Evolutionary conservation across 495 filamentous ascomycete genomes (phyloP).

Genomic region (Cairneyella variabilis): DNA sequence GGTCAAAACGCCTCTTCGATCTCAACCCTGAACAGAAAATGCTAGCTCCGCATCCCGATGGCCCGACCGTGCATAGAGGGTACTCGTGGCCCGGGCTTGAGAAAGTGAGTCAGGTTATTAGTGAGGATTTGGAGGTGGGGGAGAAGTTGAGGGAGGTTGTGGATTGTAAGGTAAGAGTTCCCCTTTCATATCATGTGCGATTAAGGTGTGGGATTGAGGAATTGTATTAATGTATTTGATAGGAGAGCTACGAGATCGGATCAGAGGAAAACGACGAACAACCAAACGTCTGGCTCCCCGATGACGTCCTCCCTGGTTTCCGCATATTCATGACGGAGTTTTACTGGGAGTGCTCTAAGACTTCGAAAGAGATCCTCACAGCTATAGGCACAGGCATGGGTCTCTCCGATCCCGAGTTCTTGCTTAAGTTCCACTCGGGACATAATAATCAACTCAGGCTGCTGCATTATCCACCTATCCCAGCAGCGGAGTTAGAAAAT

Average conservation of each 20-base stretch:
- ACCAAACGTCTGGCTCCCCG: slow-evolving; percentile 64
- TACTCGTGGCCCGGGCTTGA: slow-evolving; percentile 64
- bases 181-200: background rate
- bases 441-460: slow-evolving; percentile 61
- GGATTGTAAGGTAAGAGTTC: slow-evolving; percentile 18
- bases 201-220: too few relatives aligned
- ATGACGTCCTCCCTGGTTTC: slow-evolving; percentile 55
- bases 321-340: slow-evolving; percentile 52
- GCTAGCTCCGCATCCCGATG: slow-evolving; percentile 59
- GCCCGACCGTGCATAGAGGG: slow-evolving; percentile 53
- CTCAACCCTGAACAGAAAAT: slow-evolving; percentile 35
- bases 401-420: slow-evolving; percentile 47
- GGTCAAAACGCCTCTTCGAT: slow-evolving; percentile 40
- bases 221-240: too few relatives aligned
- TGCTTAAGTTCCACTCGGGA: slow-evolving; percentile 50
- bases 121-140: slow-evolving; percentile 40
- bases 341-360: slow-evolving; percentile 49
- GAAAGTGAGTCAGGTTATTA: slow-evolving; percentile 59
- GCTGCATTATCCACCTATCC: slow-evolving; percentile 61
- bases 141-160: slow-evolving; percentile 39
- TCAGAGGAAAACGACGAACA: slow-evolving; percentile 50
- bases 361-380: slow-evolving; percentile 43
- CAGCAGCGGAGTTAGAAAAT: slow-evolving; percentile 40
- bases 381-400: slow-evolving; percentile 52
- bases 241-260: slow-evolving; percentile 69